These are phyloP conservation scores for Leccinum longicurvipes DNA, from an alignment of 768 basidiomycete species.

Conservation along the genomic window DNA sequence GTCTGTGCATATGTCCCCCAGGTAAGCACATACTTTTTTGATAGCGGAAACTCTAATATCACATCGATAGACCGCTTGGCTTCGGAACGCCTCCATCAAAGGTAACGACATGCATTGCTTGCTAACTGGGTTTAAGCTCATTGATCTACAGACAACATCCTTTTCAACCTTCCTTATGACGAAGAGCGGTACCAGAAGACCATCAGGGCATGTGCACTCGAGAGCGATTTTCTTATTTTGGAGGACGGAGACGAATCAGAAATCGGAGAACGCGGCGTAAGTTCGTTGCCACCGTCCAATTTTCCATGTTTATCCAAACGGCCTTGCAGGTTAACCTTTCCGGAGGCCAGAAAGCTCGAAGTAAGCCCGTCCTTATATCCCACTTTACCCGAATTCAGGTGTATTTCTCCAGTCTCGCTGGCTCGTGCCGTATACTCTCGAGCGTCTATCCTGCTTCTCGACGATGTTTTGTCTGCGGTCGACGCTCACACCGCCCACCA, in stretches of 20 bases:
- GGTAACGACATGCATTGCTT: constrained; percentile 7
- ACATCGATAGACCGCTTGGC: constrained; percentile 52
- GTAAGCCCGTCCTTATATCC: constrained; percentile 31
- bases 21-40: constrained; percentile 32
- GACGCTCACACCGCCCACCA: constrained; percentile 85
- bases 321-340: constrained; percentile 27
- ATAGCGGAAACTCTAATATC: constrained; percentile 3
- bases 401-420: constrained; percentile 48
- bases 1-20: constrained; percentile 88
- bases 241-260: constrained; percentile 88
- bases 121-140: constrained; percentile 37
- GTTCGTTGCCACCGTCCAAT: not conserved
- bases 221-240: constrained; percentile 73
- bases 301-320: not conserved
- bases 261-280: constrained; percentile 81
- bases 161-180: constrained; percentile 75
- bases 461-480: constrained; percentile 75
- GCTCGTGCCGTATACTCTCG: constrained; percentile 90
- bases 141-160: constrained; percentile 53
- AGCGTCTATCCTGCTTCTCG: constrained; percentile 75
- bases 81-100: constrained; percentile 61
- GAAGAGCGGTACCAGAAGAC: constrained; percentile 74
- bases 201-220: constrained; percentile 71
- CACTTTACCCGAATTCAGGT: not conserved
- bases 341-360: constrained; percentile 67